A percentile compares a stretch with the other conserved stretches of the same genome.
phyloP scores from a whole-genome alignment of 2,329 filamentous ascomycete genomes.

The Sclerotiophoma versabilis region DNA sequence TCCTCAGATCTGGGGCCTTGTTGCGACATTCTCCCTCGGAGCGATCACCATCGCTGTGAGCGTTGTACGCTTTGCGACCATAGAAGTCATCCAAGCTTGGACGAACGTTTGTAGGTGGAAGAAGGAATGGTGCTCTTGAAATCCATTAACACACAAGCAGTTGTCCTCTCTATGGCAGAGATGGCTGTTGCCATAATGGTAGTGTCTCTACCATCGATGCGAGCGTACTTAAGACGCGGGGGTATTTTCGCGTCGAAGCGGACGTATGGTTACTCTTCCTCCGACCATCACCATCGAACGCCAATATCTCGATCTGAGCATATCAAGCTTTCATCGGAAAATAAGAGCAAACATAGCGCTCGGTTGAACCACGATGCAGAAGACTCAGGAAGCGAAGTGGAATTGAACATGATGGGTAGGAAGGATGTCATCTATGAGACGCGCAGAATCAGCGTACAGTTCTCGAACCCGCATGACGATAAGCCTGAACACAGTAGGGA shows the following conservation, averaged over 20 bases:
- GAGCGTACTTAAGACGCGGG: slow-evolving; percentile 30
- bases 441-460: slow-evolving; percentile 29
- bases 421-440: slow-evolving; percentile 35
- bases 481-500: neutral
- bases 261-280: slow-evolving; percentile 21
- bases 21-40: slow-evolving; percentile 33
- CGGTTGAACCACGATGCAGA: slow-evolving; percentile 19
- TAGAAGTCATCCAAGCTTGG: slow-evolving; percentile 32
- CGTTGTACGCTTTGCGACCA: slow-evolving; percentile 29
- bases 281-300: slow-evolving; percentile 17
- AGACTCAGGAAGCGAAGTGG: slow-evolving; percentile 32
- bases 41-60: slow-evolving; percentile 33
- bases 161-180: slow-evolving; percentile 37
- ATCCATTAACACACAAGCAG: slow-evolving; percentile 15
- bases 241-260: slow-evolving; percentile 28
- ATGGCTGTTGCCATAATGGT: slow-evolving; percentile 38
- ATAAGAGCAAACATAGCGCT: slow-evolving; percentile 16
- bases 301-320: slow-evolving; percentile 14
- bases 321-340: slow-evolving; percentile 12
- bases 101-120: slow-evolving; percentile 34
- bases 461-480: slow-evolving; percentile 21
- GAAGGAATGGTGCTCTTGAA: neutral
- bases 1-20: slow-evolving; percentile 31
- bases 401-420: slow-evolving; percentile 26
- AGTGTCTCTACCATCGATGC: slow-evolving; percentile 33